A percentile compares a stretch with the other conserved stretches of the same genome.
Evolutionary conservation across 441 rosid genomes (phyloP).

Genomic region (Eutrema salsugineum): DNA sequence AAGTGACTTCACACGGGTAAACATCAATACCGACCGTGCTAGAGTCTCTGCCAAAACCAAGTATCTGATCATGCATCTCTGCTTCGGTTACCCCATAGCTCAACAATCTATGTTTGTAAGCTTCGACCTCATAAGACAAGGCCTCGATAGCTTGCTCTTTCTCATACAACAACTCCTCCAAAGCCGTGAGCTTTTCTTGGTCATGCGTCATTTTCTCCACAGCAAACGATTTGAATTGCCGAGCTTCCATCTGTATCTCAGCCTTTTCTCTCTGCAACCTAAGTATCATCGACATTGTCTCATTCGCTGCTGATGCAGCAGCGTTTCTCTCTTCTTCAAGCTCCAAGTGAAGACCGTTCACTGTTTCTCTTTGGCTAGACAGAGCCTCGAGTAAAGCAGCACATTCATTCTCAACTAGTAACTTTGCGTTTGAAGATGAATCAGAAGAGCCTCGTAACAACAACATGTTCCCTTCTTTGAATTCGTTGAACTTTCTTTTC

Average conservation of each 20-base stretch:
- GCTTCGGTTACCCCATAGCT: constrained; percentile 79
- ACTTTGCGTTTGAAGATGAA: constrained; percentile 52
- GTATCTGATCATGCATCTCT: constrained; percentile 68
- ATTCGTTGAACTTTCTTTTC: constrained; percentile 64
- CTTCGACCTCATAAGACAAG: constrained; percentile 79
- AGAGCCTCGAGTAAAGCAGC: constrained; percentile 71
- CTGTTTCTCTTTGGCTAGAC: constrained; percentile 56
- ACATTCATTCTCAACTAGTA: constrained; percentile 75
- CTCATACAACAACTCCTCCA: constrained; percentile 83
- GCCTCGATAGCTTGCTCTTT: constrained; percentile 82
- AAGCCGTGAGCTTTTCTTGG: constrained; percentile 52
- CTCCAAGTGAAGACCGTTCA: constrained; percentile 64
- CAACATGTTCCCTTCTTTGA: constrained; percentile 48
- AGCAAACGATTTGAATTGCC: constrained; percentile 80
- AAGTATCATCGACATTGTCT: constrained; percentile 97
- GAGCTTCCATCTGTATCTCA: constrained; percentile 91
- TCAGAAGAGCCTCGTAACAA: constrained; percentile 56
- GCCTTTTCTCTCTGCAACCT: constrained; percentile 98
- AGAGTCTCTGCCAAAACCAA: constrained; percentile 36
- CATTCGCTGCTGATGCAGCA: constrained; percentile 89
- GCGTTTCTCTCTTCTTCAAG: constrained; percentile 96
- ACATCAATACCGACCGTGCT: constrained; percentile 46
- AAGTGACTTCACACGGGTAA: constrained; percentile 55
- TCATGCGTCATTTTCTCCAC: constrained; percentile 93
- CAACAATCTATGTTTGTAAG: constrained; percentile 81